phyloP scores from a whole-genome alignment of 768 basidiomycete species.

The Tylopilus cervinicoccineus region DNA sequence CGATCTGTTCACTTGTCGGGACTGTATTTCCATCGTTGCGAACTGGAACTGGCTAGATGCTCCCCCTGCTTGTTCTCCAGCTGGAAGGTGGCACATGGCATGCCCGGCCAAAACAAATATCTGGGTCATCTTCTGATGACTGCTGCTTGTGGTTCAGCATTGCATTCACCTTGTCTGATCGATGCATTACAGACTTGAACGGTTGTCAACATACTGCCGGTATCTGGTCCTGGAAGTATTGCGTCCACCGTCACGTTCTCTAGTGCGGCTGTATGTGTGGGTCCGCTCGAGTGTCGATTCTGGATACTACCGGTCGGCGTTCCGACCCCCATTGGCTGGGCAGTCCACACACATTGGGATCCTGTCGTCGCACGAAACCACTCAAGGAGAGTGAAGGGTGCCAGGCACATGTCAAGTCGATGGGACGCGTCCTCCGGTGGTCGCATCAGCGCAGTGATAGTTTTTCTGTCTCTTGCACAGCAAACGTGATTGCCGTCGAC shows the following conservation, averaged over 20 bases:
- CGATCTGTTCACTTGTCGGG: too few species aligned
- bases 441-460: neutral
- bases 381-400: neutral
- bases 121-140: too few species aligned
- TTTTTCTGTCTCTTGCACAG: neutral
- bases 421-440: neutral
- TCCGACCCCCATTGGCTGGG: neutral
- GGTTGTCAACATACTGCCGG: too few species aligned
- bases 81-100: too few species aligned
- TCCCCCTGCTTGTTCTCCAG: too few species aligned
- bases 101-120: too few species aligned
- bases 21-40: too few species aligned
- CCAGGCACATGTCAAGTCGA: neutral
- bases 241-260: neutral
- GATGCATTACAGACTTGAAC: too few species aligned
- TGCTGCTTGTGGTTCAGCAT: too few species aligned
- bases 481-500: neutral
- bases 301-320: neutral
- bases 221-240: neutral
- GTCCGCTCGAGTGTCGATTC: neutral
- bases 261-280: neutral
- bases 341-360: neutral
- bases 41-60: too few species aligned
- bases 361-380: neutral
- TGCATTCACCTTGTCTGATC: too few species aligned